Conservation (phyloP, 768 basidiomycete species). For the Pleurotus sapidus region DNA sequence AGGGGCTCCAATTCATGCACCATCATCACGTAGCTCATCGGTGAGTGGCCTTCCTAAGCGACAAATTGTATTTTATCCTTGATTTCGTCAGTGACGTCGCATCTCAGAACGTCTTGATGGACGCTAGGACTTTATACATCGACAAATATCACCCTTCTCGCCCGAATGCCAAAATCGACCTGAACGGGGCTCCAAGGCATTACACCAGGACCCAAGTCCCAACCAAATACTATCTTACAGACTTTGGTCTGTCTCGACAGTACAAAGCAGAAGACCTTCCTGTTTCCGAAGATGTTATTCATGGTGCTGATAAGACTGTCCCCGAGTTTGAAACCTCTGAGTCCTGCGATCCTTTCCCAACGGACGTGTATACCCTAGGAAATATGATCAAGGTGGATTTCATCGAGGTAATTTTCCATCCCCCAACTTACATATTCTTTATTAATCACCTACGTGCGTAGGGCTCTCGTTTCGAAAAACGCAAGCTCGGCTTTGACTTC, state of each 20-base stretch:
- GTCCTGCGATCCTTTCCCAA: constrained; percentile 27
- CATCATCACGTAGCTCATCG: constrained; percentile 19
- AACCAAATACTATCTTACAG: constrained; percentile 25
- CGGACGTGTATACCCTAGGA: constrained; percentile 33
- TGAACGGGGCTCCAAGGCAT: constrained; percentile 1
- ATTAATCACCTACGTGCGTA: neutral
- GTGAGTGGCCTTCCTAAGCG: constrained; percentile 3
- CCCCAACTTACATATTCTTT: too few relatives aligned
- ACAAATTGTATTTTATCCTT: too few relatives aligned
- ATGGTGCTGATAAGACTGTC: constrained; percentile 37
- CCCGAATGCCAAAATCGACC: constrained; percentile 13
- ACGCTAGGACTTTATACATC: constrained; percentile 16
- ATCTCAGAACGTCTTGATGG: constrained; percentile 22
- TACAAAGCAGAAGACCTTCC: constrained; percentile 22
- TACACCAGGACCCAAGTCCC: constrained; percentile 18
- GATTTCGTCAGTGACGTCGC: neutral
- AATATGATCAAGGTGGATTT: constrained; percentile 21
- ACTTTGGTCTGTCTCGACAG: constrained; percentile 25
- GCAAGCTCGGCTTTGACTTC: constrained; percentile 5
- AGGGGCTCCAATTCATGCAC: constrained; percentile 23
- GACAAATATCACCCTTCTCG: constrained; percentile 18
- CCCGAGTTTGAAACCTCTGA: constrained; percentile 27
- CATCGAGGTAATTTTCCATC: constrained; percentile 5
- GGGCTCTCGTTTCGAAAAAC: neutral
- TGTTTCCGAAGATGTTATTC: constrained; percentile 24